Percentiles rank a stretch among this genome's conserved stretches.
Evolutionary conservation across 768 basidiomycete genomes (phyloP).

Genomic region (Xerocomellus dryophilus): DNA sequence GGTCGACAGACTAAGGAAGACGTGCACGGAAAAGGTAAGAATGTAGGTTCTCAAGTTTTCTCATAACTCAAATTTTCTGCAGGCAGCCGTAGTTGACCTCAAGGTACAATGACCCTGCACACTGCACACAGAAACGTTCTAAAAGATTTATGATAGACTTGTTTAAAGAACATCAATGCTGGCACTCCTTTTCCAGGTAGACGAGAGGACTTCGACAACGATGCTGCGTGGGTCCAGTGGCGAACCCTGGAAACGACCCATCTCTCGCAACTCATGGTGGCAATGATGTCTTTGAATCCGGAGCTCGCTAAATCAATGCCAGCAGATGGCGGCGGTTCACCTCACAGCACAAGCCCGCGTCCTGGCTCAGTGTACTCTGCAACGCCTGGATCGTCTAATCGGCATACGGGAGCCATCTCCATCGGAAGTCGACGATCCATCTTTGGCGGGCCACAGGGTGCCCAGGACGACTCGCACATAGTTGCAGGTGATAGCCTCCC

Average conservation of each 20-base stretch:
- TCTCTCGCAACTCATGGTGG: constrained; percentile 83
- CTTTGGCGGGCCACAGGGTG: constrained; percentile 32
- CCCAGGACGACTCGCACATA: not conserved
- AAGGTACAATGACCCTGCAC: constrained; percentile 50
- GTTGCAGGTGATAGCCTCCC: constrained; percentile 26
- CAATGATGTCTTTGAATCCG: constrained; percentile 83
- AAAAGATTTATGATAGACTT: constrained; percentile 46
- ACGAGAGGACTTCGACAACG: constrained; percentile 80
- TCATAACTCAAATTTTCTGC: constrained; percentile 6
- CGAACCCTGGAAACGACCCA: constrained; percentile 75
- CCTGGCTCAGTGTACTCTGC: constrained; percentile 57
- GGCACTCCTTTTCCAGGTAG: constrained; percentile 81
- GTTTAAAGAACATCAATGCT: constrained; percentile 87
- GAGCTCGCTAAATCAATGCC: constrained; percentile 79
- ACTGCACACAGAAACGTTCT: not conserved
- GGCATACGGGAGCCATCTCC: constrained; percentile 57
- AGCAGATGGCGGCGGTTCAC: constrained; percentile 37
- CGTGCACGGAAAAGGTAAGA: constrained; percentile 73
- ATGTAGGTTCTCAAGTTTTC: not conserved
- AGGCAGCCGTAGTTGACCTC: constrained; percentile 84
- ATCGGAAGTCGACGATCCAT: constrained; percentile 68
- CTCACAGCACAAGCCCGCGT: constrained; percentile 37
- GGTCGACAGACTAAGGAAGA: constrained; percentile 58
- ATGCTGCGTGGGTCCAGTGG: constrained; percentile 85
- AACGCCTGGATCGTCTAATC: constrained; percentile 37